These are phyloP conservation scores for Ganoderma boninense DNA, from an alignment of 1,284 basidiomycete genomes.

Conservation along the genomic window DNA sequence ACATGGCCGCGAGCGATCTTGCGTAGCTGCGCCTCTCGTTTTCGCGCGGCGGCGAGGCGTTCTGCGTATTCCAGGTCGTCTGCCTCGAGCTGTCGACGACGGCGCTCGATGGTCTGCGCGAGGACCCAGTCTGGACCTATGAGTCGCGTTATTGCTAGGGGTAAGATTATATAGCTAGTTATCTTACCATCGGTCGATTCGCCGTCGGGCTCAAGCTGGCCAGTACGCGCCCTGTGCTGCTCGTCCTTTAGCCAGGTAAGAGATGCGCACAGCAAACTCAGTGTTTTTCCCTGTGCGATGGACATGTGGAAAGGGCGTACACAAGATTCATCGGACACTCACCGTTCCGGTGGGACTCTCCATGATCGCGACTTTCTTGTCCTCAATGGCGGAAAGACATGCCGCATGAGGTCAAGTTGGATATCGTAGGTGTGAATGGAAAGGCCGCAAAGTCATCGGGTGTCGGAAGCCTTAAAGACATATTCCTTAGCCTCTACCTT, in stretches of 20 bases:
- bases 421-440: slow-evolving; percentile 88
- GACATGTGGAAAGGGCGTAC: neutral
- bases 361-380: slow-evolving; percentile 78
- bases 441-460: slow-evolving; percentile 78
- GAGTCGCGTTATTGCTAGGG: neutral
- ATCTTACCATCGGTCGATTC: slow-evolving; percentile 45
- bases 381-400: slow-evolving; percentile 87
- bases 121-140: slow-evolving; percentile 85
- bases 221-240: slow-evolving; percentile 69
- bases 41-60: slow-evolving; percentile 65
- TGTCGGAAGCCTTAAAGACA: slow-evolving; percentile 61
- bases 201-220: slow-evolving; percentile 56
- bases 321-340: slow-evolving; percentile 1
- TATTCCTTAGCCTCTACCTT: slow-evolving; percentile 4
- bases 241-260: slow-evolving; percentile 85
- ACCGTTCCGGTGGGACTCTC: slow-evolving; percentile 91
- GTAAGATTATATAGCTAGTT: slow-evolving; percentile 24
- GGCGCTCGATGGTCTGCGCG: slow-evolving; percentile 76
- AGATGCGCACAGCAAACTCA: slow-evolving; percentile 84
- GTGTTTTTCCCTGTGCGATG: slow-evolving; percentile 74
- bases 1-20: slow-evolving; percentile 48
- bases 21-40: slow-evolving; percentile 55
- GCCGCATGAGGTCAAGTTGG: slow-evolving; percentile 89
- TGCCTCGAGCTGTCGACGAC: slow-evolving; percentile 68
- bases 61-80: slow-evolving; percentile 72